Conservation (phyloP, 192 early-diverging fungal genomes). For the Backusella parvicylindrica region DNA sequence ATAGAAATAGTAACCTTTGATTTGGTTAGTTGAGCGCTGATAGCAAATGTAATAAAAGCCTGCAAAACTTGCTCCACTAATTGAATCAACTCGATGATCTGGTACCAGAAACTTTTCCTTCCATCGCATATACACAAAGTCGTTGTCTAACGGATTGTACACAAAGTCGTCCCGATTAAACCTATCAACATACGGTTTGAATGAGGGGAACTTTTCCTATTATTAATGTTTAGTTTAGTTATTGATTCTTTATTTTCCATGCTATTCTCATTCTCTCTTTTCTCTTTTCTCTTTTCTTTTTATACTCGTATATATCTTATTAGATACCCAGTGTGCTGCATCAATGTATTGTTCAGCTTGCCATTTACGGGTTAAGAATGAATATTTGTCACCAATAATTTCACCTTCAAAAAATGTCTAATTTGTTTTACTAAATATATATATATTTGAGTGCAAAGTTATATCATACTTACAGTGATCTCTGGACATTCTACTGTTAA, state of each 20-base stretch:
- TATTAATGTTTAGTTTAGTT: neutral
- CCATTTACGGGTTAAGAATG: slow-evolving; percentile 83
- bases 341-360: slow-evolving; percentile 72
- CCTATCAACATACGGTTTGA: neutral
- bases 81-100: slow-evolving; percentile 70
- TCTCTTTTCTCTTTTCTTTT: neutral
- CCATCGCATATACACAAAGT: slow-evolving; percentile 88
- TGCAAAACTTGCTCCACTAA: slow-evolving; percentile 85
- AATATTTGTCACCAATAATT: slow-evolving; percentile 74
- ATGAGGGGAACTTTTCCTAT: slow-evolving; percentile 10
- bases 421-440: no score
- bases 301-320: neutral
- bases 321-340: slow-evolving; percentile 67
- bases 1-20: slow-evolving; percentile 57
- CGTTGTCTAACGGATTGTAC: slow-evolving; percentile 43
- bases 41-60: slow-evolving; percentile 89
- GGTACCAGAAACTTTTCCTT: slow-evolving; percentile 90
- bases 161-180: slow-evolving; percentile 31
- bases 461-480: slow-evolving; percentile 41
- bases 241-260: neutral
- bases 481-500: slow-evolving; percentile 76
- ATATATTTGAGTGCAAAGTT: no score
- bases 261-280: neutral
- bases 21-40: slow-evolving; percentile 56
- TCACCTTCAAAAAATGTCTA: slow-evolving; percentile 84